Percentiles rank a stretch among this genome's conserved stretches.
These are phyloP conservation scores for Jaapia argillacea DNA, from an alignment of 768 basidiomycete species.

Conservation along the genomic window DNA sequence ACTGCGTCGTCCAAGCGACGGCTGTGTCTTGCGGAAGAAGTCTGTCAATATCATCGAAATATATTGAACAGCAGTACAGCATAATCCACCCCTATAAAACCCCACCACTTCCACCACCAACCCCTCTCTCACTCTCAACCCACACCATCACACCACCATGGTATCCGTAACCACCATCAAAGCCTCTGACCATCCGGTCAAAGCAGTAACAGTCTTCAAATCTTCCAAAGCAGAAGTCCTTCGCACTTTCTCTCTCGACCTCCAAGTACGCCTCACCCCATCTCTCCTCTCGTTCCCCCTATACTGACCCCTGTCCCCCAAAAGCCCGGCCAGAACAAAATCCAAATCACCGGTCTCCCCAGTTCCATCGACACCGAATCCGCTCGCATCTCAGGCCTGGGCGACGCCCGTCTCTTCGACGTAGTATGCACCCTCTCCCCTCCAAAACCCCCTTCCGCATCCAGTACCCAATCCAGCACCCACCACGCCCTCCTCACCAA, in stretches of 20 bases:
- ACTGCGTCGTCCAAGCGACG: no score
- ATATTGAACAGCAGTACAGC: no score
- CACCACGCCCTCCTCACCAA: constrained; percentile 20
- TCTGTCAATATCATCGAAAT: no score
- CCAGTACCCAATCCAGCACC: constrained; percentile 17
- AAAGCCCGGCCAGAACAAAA: constrained; percentile 43
- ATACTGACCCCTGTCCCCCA: neutral
- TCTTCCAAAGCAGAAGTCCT: constrained; percentile 48
- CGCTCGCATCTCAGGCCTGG: constrained; percentile 42
- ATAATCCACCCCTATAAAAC: no score
- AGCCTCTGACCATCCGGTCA: constrained; percentile 34
- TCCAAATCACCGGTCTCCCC: constrained; percentile 38
- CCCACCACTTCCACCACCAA: no score
- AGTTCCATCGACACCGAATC: constrained; percentile 41
- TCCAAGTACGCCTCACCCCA: constrained; percentile 44
- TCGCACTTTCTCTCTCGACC: constrained; percentile 34
- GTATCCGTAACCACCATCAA: no score
- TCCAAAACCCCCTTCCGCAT: constrained; percentile 21
- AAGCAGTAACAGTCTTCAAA: constrained; percentile 48
- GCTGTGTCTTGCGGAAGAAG: no score
- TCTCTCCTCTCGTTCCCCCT: no score
- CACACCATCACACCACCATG: no score
- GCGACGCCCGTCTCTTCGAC: constrained; percentile 39
- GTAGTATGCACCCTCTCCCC: constrained; percentile 34
- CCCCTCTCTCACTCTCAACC: no score